Percentiles rank a stretch among this genome's conserved stretches.
These are phyloP conservation scores for Ophiocordyceps camponoti-leonardi DNA, from an alignment of 2,329 filamentous ascomycete species.

Conservation along the genomic window DNA sequence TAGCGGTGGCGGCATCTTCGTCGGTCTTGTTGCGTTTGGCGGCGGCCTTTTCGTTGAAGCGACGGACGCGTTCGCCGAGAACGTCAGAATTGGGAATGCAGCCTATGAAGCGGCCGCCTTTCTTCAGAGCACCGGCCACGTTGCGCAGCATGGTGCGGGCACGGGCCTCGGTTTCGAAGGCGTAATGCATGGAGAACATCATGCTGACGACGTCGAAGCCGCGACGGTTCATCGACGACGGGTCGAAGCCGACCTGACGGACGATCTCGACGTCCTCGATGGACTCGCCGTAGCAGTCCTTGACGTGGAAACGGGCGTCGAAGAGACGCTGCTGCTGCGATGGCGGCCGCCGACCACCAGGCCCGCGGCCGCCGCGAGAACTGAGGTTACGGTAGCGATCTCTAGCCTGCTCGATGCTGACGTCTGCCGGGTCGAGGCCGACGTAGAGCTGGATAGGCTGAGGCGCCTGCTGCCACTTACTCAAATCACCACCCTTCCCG, in stretches of 20 bases:
- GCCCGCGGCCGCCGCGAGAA: slow-evolving; percentile 35
- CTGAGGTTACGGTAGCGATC: slow-evolving; percentile 67
- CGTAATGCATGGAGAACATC: slow-evolving; percentile 99
- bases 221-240: slow-evolving; percentile 51
- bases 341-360: slow-evolving; percentile 18
- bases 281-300: slow-evolving; percentile 81
- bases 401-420: slow-evolving; percentile 79
- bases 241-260: slow-evolving; percentile 73
- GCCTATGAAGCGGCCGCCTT: slow-evolving; percentile 86
- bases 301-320: slow-evolving; percentile 72
- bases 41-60: slow-evolving; percentile 44
- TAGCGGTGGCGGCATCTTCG: slow-evolving; percentile 6
- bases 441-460: slow-evolving; percentile 86
- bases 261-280: slow-evolving; percentile 71
- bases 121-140: slow-evolving; percentile 76
- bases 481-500: slow-evolving; percentile 87
- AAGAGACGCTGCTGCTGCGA: slow-evolving; percentile 44
- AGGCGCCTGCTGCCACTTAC: slow-evolving; percentile 93
- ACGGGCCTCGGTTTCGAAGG: slow-evolving; percentile 83
- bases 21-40: slow-evolving; percentile 15
- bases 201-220: slow-evolving; percentile 95
- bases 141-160: slow-evolving; percentile 86
- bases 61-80: slow-evolving; percentile 60
- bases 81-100: slow-evolving; percentile 96
- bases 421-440: slow-evolving; percentile 79